Evolutionary conservation across 2,329 filamentous ascomycete genomes (phyloP), one percentile per base, ranked within the genome.

Genomic region (Orbilia ellipsospora): DNA sequence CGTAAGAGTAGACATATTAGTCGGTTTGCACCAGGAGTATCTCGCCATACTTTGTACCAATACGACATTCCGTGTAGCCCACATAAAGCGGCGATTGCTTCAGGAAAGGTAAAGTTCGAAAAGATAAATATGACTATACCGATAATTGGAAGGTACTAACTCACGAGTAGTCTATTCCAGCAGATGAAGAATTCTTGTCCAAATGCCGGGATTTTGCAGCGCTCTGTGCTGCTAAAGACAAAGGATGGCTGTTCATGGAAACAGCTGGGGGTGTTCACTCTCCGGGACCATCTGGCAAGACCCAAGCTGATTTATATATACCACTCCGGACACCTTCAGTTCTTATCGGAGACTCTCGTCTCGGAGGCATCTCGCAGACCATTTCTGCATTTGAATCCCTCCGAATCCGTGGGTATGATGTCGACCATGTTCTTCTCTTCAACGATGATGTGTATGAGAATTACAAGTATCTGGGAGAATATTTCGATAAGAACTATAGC

Each of bases 221-320:
- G 5, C 78, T 82, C n/a, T 84, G 84, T 64, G 84, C 86, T 2
- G 79, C 80, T 18, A 78, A 78, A 1, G 82, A 83, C 3, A 81
- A 83, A 54, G 87, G 87, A n/a, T 88, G 90, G 82, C 83, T 91
- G 0, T 86, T 96, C 55, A 84, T 95, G 54, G 92, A 96, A 81
- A 95, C 92, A 1, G 92, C 92, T 0, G 92, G 92, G 0, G 92
- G 92, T 0, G 90, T 94, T 0, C 89, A 94, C 76, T 94, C 92
- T 0, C 92, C 92, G 0, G 88, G 88, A 0, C 92, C 92, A 0
- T 92, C 90, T 42, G 91, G 92, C 8, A 90, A 86, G 1, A 88
- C 90, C 0, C 92, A 96, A 80, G 92, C 90, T 1, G 92, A 96
- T 79, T 83, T 94, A 0, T 95, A 94, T 80, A 85, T 90, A 18